Evolutionary conservation across 2,329 filamentous ascomycete genomes (phyloP), one percentile per base, ranked within the genome.

Genomic region (Trichoderma aggressivum): DNA sequence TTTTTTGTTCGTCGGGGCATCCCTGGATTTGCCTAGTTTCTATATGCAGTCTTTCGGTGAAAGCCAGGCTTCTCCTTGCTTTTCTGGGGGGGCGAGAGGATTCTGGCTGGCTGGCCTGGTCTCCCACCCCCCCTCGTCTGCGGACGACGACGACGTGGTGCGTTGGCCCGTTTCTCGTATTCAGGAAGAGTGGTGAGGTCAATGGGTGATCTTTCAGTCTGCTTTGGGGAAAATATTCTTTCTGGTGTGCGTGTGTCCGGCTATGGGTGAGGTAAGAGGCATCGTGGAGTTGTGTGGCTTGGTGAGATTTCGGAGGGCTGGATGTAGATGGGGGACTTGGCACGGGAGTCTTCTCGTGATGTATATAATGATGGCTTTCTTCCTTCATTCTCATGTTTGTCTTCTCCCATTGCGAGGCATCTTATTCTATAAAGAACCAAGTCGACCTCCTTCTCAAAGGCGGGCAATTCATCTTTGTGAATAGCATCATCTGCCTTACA

Each of bases 81-180:
- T 50, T 11, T 21, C 6, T 56, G n/a, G 34, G 64, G 26, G 24
- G 50, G 24, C n/a, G 55, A 60, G 50, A 26, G 30, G 62, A 65
- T 65, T 28, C 30, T 30, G 34, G 62, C 28, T 24, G 61, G 43
- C 30, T 47, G 62, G 43, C 14, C 32, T 11, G 8, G 1, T 50
- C 7, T 21, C n/a, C n/a, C 21, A 61, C 21, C 2, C 14, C 34
- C 53, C 47, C 47, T 24, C 34, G 21, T 26, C 16, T n/a, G 26
- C 18, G 7, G 8, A 7, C 34, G 68, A 61, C 14, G 63, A 69
- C 56, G 58, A 28, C 21, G 16, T 16, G 53, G 21, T 60, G 62
- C 53, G 63, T 67, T 67, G 16, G 62, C 39, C 7, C 3, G 14
- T 61, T 62, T 60, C 55, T 71, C 70, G 70, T 71, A 71, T 71